These are phyloP conservation scores for Forsythia suspensa DNA, from an alignment of 257 asterid genomes.

Conservation along the genomic window DNA sequence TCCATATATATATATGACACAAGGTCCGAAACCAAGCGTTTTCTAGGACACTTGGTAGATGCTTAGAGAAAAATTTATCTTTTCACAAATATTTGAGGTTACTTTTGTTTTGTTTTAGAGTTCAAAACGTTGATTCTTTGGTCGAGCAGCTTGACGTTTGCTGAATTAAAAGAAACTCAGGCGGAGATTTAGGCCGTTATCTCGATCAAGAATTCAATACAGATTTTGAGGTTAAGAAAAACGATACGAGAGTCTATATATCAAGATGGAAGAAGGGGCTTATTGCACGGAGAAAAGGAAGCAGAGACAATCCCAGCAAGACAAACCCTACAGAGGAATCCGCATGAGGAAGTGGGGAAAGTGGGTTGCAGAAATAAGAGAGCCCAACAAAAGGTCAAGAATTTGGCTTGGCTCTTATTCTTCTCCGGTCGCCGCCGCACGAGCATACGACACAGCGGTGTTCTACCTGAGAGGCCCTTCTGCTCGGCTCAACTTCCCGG, in stretches of 20 bases:
- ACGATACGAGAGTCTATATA: not conserved
- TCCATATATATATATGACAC: constrained; percentile 46
- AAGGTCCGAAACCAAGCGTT: constrained; percentile 15
- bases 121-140: not conserved
- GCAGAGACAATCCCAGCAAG: constrained; percentile 40
- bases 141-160: too few species aligned
- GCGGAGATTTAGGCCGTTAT: not conserved
- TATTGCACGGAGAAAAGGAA: constrained; percentile 53
- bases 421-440: constrained; percentile 87
- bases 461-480: constrained; percentile 77
- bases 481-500: constrained; percentile 88
- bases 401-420: constrained; percentile 92
- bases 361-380: constrained; percentile 94
- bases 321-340: constrained; percentile 78
- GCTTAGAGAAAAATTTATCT: not conserved
- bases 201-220: not conserved
- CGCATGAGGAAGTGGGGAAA: constrained; percentile 98
- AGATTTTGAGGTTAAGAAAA: not conserved
- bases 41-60: constrained; percentile 23
- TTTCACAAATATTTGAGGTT: not conserved
- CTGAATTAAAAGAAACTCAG: too few species aligned
- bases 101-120: not conserved
- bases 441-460: constrained; percentile 90
- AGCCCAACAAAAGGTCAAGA: constrained; percentile 80
- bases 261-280: constrained; percentile 21